Evolutionary conservation across 2,329 filamentous ascomycete species (phyloP).

Genomic region (Cercospora zeina): DNA sequence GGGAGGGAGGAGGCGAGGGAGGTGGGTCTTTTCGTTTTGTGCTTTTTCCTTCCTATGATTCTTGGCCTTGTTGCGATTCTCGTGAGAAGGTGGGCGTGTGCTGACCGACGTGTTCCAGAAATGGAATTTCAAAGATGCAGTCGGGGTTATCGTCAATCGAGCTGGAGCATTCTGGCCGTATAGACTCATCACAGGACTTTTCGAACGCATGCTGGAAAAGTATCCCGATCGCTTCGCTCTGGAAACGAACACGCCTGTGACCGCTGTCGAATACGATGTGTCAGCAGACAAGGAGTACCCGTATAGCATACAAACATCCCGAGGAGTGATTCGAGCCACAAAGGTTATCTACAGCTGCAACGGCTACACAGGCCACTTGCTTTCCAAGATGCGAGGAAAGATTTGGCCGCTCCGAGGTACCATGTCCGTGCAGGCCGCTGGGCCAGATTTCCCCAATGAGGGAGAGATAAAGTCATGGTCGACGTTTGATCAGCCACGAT

Average conservation of each 20-base stretch:
- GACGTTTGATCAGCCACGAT: conserved; percentile 22
- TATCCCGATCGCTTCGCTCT: conserved; percentile 22
- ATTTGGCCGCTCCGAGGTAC: conserved; percentile 28
- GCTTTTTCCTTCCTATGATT: too few relatives aligned
- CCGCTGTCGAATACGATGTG: conserved; percentile 14
- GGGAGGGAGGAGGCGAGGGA: conserved; percentile 21
- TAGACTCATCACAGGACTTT: conserved; percentile 27
- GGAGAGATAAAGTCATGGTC: conserved; percentile 25
- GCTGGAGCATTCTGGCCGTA: conserved; percentile 32
- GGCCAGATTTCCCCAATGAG: conserved; percentile 20
- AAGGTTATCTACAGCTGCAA: conserved; percentile 29
- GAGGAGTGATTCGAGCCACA: conserved; percentile 21
- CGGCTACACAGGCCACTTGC: conserved; percentile 27
- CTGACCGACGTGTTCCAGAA: conserved; percentile 10
- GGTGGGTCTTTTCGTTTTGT: conserved; percentile 6
- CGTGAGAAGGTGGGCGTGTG: background rate
- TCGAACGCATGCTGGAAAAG: conserved; percentile 21
- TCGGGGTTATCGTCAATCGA: conserved; percentile 26
- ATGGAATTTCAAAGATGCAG: conserved; percentile 26
- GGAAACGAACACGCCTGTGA: conserved; percentile 28
- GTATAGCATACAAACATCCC: conserved; percentile 21
- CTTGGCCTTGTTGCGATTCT: background rate
- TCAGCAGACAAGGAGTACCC: conserved; percentile 14
- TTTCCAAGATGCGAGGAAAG: conserved; percentile 27
- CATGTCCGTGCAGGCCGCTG: conserved; percentile 26